phyloP scores from a whole-genome alignment of 2,329 filamentous ascomycete genomes.

The Claviceps pazoutovae region DNA sequence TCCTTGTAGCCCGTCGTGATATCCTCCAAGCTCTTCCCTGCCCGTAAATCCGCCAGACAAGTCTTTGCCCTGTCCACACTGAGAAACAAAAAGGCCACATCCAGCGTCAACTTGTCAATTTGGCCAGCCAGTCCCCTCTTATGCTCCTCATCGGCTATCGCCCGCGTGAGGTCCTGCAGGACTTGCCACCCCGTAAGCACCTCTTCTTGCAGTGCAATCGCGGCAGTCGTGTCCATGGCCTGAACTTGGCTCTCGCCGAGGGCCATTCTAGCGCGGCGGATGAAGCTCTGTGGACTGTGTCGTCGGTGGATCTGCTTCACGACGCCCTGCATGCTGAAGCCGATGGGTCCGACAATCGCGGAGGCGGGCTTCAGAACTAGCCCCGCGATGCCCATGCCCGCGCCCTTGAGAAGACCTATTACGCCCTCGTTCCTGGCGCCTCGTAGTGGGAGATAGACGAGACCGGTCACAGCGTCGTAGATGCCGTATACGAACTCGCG shows the following conservation, averaged over 20 bases:
- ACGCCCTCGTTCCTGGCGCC: slow-evolving; percentile 41
- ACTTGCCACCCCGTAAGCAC: slow-evolving; percentile 19
- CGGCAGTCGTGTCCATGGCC: slow-evolving; percentile 20
- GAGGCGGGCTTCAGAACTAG: slow-evolving; percentile 52
- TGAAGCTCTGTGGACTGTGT: slow-evolving; percentile 36
- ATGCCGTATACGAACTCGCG: slow-evolving; percentile 49
- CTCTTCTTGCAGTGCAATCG: slow-evolving; percentile 13
- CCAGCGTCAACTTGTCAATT: slow-evolving; percentile 15
- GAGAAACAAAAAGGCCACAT: slow-evolving; percentile 28
- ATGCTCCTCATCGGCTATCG: slow-evolving; percentile 15
- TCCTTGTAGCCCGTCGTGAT: slow-evolving; percentile 7
- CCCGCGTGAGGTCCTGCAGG: slow-evolving; percentile 18
- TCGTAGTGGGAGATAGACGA: slow-evolving; percentile 44
- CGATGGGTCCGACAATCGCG: slow-evolving; percentile 44
- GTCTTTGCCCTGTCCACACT: slow-evolving; percentile 32
- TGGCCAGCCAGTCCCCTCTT: slow-evolving; percentile 26
- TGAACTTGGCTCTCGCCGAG: slow-evolving; percentile 38
- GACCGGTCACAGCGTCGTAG: slow-evolving; percentile 50
- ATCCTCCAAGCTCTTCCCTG: slow-evolving; percentile 24
- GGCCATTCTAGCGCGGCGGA: slow-evolving; percentile 43
- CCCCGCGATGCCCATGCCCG: slow-evolving; percentile 49
- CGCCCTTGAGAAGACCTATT: slow-evolving; percentile 34
- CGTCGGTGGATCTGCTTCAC: slow-evolving; percentile 43
- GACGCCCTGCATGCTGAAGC: slow-evolving; percentile 50
- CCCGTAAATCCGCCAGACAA: slow-evolving; percentile 29